Evolutionary conservation across 805 yeast species (phyloP).

Genomic region (Candida krabiensis): DNA sequence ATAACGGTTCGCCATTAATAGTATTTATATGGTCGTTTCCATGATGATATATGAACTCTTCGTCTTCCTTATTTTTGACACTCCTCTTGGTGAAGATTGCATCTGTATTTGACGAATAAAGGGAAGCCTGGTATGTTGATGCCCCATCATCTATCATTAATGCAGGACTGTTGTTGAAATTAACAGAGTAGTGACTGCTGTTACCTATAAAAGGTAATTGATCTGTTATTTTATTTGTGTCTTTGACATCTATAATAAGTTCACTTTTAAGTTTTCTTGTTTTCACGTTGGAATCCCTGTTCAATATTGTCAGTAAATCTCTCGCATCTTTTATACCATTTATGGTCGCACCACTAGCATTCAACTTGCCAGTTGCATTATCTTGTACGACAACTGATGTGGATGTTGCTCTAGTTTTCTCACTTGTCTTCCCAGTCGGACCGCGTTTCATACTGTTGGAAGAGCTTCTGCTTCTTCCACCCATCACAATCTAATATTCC

Average conservation of each 20-base stretch:
- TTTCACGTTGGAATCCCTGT: slow-evolving; percentile 5
- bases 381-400: slow-evolving; percentile 1
- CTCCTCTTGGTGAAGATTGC: slow-evolving; percentile 2
- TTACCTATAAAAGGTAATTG: slow-evolving; percentile 7
- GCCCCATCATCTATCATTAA: slow-evolving; percentile 18
- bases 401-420: slow-evolving; percentile 2
- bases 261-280: slow-evolving; percentile 19
- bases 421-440: neutral
- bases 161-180: slow-evolving; percentile 1
- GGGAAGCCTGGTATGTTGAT: slow-evolving; percentile 27
- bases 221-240: slow-evolving; percentile 7
- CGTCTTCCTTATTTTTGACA: slow-evolving; percentile 16
- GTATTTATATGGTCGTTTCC: slow-evolving; percentile 2
- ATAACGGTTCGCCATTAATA: slow-evolving; percentile 1
- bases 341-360: neutral
- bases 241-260: slow-evolving; percentile 16
- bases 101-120: slow-evolving; percentile 22
- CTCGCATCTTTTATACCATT: neutral
- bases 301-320: slow-evolving; percentile 1
- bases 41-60: slow-evolving; percentile 28
- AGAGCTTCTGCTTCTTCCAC: slow-evolving; percentile 3
- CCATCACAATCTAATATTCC: too few relatives aligned
- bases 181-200: slow-evolving; percentile 10
- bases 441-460: slow-evolving; percentile 2
- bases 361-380: neutral